Percentiles rank a stretch among this genome's conserved stretches.
These are phyloP conservation scores for Acanthamoeba royreba DNA, from an alignment of 208 protist genomes.

Conservation along the genomic window DNA sequence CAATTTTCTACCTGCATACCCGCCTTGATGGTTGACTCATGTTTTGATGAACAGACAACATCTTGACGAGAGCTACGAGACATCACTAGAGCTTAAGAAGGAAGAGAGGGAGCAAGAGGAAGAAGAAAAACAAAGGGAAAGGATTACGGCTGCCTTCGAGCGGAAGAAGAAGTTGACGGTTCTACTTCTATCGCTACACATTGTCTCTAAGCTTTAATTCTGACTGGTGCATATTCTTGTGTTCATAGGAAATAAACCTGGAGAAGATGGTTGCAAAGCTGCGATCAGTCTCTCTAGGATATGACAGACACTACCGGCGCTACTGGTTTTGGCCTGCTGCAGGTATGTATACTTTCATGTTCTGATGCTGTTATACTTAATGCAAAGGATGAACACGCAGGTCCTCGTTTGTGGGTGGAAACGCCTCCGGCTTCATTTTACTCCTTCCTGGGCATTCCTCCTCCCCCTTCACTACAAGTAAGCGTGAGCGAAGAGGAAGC, in stretches of 20 bases:
- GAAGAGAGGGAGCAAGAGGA: background rate
- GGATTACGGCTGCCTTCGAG: background rate
- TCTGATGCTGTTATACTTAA: no score
- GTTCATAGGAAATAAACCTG: background rate
- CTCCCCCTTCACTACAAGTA: background rate
- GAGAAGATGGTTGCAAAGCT: background rate
- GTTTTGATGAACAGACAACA: background rate
- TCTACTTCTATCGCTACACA: background rate
- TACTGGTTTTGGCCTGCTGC: background rate
- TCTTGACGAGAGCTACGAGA: background rate
- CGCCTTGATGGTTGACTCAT: background rate
- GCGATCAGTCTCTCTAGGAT: background rate
- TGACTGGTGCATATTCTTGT: no score
- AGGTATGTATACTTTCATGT: background rate
- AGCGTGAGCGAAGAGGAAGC: no score
- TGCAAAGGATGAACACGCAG: background rate
- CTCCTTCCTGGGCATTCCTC: background rate
- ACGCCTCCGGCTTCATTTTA: background rate
- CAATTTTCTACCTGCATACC: background rate
- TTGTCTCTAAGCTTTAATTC: no score
- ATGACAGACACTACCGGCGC: background rate
- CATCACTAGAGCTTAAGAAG: background rate
- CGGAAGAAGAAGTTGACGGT: background rate
- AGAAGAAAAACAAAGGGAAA: background rate
- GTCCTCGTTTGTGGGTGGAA: background rate